Evolutionary conservation across 345 rosid genomes (phyloP).

Genomic region (Lepidium didymum): DNA sequence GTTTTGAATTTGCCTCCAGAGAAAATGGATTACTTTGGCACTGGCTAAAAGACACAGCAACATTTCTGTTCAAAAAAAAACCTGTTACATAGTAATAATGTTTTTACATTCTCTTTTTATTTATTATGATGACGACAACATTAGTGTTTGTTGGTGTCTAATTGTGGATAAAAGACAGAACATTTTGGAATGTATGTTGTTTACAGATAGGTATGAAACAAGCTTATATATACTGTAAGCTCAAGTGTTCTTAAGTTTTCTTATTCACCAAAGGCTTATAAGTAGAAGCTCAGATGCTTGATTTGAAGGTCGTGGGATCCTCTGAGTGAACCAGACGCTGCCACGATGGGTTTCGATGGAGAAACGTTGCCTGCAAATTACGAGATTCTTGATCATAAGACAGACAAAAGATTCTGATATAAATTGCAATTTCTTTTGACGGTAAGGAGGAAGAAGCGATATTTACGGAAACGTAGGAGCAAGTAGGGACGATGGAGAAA

Average conservation of each 20-base stretch:
- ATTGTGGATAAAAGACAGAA: neutral
- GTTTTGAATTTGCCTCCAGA: constrained; percentile 86
- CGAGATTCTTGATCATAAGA: neutral
- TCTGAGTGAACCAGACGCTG: constrained; percentile 37
- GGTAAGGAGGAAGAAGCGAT: neutral
- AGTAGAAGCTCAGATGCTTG: constrained; percentile 28
- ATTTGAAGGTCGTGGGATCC: constrained; percentile 27
- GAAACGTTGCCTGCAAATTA: constrained; percentile 62
- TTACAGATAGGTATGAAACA: constrained; percentile 8
- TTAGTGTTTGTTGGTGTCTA: constrained; percentile 5
- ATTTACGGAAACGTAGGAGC: constrained; percentile 66
- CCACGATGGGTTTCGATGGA: constrained; percentile 59
- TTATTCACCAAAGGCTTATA: neutral
- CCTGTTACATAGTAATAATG: constrained; percentile 2
- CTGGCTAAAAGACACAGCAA: constrained; percentile 42
- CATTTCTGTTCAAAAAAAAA: constrained; percentile 13
- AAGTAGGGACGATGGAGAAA: constrained; percentile 53
- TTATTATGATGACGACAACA: neutral
- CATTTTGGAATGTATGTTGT: neutral
- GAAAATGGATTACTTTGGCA: constrained; percentile 86
- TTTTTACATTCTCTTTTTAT: neutral
- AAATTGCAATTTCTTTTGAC: too few species aligned
- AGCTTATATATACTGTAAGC: neutral
- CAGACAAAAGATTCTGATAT: neutral
- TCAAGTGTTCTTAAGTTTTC: neutral